Percentiles rank a stretch among this genome's conserved stretches.
phyloP scores from a whole-genome alignment of 768 basidiomycete genomes.

The Russula emetica region DNA sequence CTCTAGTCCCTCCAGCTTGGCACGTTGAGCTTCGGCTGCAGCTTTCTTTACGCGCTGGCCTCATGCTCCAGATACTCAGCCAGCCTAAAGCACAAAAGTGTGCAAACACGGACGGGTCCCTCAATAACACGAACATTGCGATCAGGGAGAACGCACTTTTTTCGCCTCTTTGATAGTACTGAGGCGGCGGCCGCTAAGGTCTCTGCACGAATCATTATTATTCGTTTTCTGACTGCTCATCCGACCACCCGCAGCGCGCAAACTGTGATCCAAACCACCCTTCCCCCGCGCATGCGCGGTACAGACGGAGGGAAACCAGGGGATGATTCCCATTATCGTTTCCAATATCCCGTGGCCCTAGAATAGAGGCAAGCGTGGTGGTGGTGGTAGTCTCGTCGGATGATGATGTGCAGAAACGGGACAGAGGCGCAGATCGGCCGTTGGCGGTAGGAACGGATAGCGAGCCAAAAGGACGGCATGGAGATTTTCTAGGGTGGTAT shows the following conservation, averaged over 20 bases:
- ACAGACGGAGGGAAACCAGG: slow-evolving; percentile 68
- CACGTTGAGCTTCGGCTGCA: slow-evolving; percentile 68
- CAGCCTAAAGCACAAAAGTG: slow-evolving; percentile 45
- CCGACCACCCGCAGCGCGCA: slow-evolving; percentile 93
- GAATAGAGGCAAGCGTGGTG: slow-evolving; percentile 38
- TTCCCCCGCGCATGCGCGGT: slow-evolving; percentile 84
- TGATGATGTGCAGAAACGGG: slow-evolving; percentile 35
- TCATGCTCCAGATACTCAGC: slow-evolving; percentile 84
- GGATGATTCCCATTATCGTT: slow-evolving; percentile 25
- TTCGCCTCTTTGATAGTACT: slow-evolving; percentile 97
- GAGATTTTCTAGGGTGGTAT: slow-evolving; percentile 41
- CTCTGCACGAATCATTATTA: slow-evolving; percentile 92
- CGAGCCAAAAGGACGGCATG: slow-evolving; percentile 43
- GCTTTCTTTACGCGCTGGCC: slow-evolving; percentile 76
- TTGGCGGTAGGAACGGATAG: slow-evolving; percentile 45
- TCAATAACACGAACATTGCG: slow-evolving; percentile 4
- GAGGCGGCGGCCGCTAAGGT: slow-evolving; percentile 82
- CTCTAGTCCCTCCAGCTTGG: slow-evolving; percentile 82
- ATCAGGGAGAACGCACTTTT: too few species aligned
- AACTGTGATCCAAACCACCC: slow-evolving; percentile 96
- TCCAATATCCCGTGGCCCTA: slow-evolving; percentile 27
- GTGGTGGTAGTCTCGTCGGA: slow-evolving; percentile 27
- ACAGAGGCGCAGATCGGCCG: slow-evolving; percentile 42
- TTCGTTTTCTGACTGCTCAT: slow-evolving; percentile 96
- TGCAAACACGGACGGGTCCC: not conserved